Evolutionary conservation across 495 filamentous ascomycete species (phyloP), one percentile per base, ranked within the genome.

Genomic region (Neurospora sp.): DNA sequence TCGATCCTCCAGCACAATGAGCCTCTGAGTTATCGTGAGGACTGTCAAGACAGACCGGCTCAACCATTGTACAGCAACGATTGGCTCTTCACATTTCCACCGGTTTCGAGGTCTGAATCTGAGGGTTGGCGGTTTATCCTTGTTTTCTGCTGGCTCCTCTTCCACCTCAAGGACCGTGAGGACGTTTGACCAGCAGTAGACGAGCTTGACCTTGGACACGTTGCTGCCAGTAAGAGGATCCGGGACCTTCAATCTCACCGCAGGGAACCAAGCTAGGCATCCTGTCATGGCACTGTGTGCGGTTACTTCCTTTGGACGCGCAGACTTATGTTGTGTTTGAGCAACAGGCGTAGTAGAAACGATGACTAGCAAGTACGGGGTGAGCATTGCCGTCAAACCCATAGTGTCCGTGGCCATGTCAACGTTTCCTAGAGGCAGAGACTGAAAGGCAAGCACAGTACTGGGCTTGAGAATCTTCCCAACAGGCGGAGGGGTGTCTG

Each of bases 161-260:
- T 93, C 89, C 27, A 98, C 87, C 69, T 99, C 96, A 35, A 98
- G 79, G 22, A 98, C 90, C 1, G 95, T 98, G 72, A 99, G 83
- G 39, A 98, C 89, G 77, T 97, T 97, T 12, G 94, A 98, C 96
- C 96, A 99, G 78, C 93, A 97, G 81, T 98, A 99, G 2, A 93
- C 94, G n/a, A 99, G 86, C 79, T 98, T 98, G 61, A 91, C 90
- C 77, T 89, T 89, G 17, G 92, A 93, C 41, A 88, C 81, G 37
- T 84, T 80, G 72, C 82, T 85, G 4, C 83, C 86, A 22, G 86
- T 86, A 27, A 79, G 78, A 0, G 87, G 82, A 69, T 92, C 90
- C 48, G 89, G 86, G 35, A 89, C 88, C 81, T 98, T 99, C 45
- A 98, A 82, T 76, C 92, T 96, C 70, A 98, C 96, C 4, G 94